Evolutionary conservation across 805 yeast genomes (phyloP).

Genomic region (Priceomyces fermenticarens): DNA sequence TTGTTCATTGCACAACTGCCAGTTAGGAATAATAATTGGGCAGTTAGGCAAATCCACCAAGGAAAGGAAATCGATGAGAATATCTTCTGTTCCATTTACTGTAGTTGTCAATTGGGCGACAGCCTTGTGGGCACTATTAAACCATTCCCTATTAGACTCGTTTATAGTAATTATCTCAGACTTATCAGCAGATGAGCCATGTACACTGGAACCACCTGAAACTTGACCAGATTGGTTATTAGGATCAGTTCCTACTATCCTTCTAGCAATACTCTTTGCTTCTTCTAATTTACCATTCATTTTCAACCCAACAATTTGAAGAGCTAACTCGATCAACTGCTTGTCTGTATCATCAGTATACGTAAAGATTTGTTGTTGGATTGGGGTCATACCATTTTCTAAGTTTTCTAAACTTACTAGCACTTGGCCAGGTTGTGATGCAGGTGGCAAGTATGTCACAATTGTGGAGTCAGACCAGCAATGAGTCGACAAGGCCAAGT

Average conservation of each 20-base stretch:
- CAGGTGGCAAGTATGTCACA: constrained; percentile 91
- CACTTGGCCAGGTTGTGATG: constrained; percentile 86
- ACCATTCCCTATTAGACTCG: constrained; percentile 42
- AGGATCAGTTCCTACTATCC: constrained; percentile 71
- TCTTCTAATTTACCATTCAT: constrained; percentile 96
- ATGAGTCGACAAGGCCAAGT: constrained; percentile 77
- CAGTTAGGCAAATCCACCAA: constrained; percentile 67
- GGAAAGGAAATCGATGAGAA: constrained; percentile 48
- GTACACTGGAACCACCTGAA: constrained; percentile 2
- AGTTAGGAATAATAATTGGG: constrained; percentile 60
- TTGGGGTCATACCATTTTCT: constrained; percentile 27
- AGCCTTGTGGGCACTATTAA: constrained; percentile 49
- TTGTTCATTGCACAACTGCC: constrained; percentile 76
- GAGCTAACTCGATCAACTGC: constrained; percentile 89
- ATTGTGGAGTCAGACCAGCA: constrained; percentile 96
- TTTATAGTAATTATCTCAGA: constrained; percentile 8
- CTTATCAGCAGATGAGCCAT: constrained; percentile 1
- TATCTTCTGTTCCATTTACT: constrained; percentile 46
- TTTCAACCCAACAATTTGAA: constrained; percentile 94
- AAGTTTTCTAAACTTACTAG: constrained; percentile 73
- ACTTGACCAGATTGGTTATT: constrained; percentile 9
- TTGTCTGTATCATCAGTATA: constrained; percentile 94
- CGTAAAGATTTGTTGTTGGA: constrained; percentile 61
- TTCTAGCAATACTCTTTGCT: constrained; percentile 87
- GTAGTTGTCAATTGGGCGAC: constrained; percentile 46